Evolutionary conservation across 1,284 basidiomycete genomes (phyloP).

Genomic region (Peniophora sp.): DNA sequence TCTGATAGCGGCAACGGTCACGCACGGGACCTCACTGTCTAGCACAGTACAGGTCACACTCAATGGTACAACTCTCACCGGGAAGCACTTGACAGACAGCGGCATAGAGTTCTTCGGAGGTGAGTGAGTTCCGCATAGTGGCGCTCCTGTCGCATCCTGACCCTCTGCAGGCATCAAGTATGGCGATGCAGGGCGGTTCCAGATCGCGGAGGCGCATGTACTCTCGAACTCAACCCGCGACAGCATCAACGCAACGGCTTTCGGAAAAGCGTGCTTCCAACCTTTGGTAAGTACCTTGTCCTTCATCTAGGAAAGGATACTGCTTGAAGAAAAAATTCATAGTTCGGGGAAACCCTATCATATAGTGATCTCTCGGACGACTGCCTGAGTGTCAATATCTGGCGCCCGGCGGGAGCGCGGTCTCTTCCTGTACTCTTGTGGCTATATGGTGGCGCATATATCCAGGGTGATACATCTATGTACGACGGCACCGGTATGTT

Average conservation of each 20-base stretch:
- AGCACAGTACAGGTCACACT: neutral
- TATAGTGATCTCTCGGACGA: neutral
- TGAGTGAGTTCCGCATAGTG: neutral
- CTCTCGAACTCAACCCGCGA: neutral
- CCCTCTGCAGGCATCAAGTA: neutral
- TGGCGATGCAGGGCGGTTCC: neutral
- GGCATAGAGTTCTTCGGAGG: neutral
- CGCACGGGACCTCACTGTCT: too few relatives aligned
- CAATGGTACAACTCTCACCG: neutral
- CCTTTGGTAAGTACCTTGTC: neutral
- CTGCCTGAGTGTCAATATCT: neutral
- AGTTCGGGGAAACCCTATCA: neutral
- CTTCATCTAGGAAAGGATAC: too few relatives aligned
- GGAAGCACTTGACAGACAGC: neutral
- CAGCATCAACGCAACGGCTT: neutral
- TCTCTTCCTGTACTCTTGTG: neutral
- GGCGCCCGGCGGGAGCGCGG: neutral
- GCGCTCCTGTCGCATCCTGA: neutral
- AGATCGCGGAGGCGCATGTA: neutral
- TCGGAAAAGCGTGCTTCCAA: neutral
- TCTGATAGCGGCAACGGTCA: too few relatives aligned
- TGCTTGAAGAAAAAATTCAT: too few relatives aligned
- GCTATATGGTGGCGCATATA: neutral
- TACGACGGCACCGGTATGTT: neutral
- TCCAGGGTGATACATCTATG: neutral